These are phyloP conservation scores for Biscogniauxia sp. DNA, from an alignment of 2,329 filamentous ascomycete genomes.

Conservation along the genomic window DNA sequence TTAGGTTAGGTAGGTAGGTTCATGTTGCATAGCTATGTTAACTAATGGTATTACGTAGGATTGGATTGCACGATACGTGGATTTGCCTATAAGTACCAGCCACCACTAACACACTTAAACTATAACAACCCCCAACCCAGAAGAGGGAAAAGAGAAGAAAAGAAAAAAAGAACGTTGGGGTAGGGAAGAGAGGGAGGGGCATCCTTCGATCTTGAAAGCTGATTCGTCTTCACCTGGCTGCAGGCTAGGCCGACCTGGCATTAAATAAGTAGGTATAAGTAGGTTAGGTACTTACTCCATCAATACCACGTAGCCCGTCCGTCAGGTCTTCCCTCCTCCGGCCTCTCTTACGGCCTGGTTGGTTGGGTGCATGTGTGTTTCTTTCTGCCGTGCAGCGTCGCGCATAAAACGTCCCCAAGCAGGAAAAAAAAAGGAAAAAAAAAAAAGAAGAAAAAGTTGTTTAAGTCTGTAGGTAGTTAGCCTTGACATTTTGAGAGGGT, in stretches of 20 bases:
- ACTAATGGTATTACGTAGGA: too few species aligned
- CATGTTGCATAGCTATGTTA: too few species aligned
- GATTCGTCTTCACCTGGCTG: slow-evolving; percentile 24
- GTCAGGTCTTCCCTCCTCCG: neutral
- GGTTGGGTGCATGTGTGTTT: neutral
- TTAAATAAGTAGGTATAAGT: slow-evolving; percentile 24
- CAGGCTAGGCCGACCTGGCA: slow-evolving; percentile 20
- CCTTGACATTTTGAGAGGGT: too few species aligned
- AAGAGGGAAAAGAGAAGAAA: too few species aligned
- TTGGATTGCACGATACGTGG: too few species aligned
- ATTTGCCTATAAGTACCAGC: neutral
- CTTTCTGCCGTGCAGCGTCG: neutral
- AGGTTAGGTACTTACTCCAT: neutral
- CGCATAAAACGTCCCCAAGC: neutral
- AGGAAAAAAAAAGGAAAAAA: neutral
- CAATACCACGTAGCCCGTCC: neutral
- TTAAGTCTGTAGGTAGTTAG: neutral
- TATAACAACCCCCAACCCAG: too few species aligned
- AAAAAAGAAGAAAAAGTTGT: too few species aligned
- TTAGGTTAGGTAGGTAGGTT: too few species aligned
- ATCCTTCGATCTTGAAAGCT: slow-evolving; percentile 10
- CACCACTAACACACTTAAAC: slow-evolving; percentile 4
- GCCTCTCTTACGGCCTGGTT: neutral
- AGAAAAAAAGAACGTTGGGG: slow-evolving; percentile 8
- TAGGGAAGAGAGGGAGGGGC: slow-evolving; percentile 2